These are phyloP conservation scores for Annulohypoxylon truncatum DNA, from an alignment of 2,329 filamentous ascomycete genomes.

Conservation along the genomic window DNA sequence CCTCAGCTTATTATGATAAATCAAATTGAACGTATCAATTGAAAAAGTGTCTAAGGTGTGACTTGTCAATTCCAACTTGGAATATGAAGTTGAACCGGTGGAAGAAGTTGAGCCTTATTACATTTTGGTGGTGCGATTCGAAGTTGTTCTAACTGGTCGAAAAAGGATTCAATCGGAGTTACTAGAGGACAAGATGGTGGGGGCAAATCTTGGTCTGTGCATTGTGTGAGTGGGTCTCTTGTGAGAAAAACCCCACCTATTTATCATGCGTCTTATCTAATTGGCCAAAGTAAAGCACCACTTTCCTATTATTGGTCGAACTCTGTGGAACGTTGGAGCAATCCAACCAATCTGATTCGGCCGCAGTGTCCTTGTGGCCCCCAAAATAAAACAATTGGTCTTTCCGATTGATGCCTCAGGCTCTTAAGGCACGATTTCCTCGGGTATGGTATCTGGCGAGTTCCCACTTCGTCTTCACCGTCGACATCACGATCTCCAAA, in stretches of 20 bases:
- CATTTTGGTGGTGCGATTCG: neutral
- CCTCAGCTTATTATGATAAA: neutral
- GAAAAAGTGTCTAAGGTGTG: neutral
- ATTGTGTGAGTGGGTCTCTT: slow-evolving; percentile 7
- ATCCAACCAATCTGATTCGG: slow-evolving; percentile 27
- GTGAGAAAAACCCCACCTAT: slow-evolving; percentile 17
- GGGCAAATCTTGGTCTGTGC: slow-evolving; percentile 18
- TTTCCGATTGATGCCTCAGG: slow-evolving; percentile 28
- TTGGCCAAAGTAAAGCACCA: slow-evolving; percentile 25
- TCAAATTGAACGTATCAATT: neutral
- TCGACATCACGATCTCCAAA: slow-evolving; percentile 13
- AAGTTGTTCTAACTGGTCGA: neutral
- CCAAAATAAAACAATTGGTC: slow-evolving; percentile 10
- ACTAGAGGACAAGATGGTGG: neutral
- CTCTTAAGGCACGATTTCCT: slow-evolving; percentile 4
- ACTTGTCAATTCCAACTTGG: neutral
- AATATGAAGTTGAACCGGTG: neutral
- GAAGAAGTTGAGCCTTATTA: slow-evolving; percentile 1
- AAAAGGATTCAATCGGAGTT: slow-evolving; percentile 12
- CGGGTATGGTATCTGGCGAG: slow-evolving; percentile 35
- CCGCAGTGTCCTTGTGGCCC: slow-evolving; percentile 33
- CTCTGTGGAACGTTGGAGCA: neutral
- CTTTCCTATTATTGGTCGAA: slow-evolving; percentile 25
- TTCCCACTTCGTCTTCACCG: slow-evolving; percentile 36
- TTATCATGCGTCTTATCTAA: slow-evolving; percentile 4